These are phyloP conservation scores for Curvularia verruculosa DNA, from an alignment of 2,329 filamentous ascomycete species.

Conservation along the genomic window DNA sequence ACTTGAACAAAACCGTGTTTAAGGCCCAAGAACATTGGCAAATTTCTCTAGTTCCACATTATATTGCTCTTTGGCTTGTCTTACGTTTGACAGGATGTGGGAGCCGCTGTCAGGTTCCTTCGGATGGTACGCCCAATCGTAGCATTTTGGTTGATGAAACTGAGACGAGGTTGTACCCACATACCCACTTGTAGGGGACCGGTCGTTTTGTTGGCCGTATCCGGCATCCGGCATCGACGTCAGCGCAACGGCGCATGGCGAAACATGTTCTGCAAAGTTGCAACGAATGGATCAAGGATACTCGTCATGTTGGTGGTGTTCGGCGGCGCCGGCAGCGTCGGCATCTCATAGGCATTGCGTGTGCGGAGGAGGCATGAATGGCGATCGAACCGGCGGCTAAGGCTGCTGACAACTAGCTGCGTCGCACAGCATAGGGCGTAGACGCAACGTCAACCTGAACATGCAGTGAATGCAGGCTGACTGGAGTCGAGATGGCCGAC, in stretches of 20 bases:
- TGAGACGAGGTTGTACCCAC: constrained; percentile 12
- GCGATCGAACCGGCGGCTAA: neutral
- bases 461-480: neutral
- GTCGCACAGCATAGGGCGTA: neutral
- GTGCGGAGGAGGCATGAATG: neutral
- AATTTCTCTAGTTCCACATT: constrained; percentile 3
- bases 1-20: neutral
- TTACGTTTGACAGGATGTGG: constrained; percentile 5
- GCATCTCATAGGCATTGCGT: neutral
- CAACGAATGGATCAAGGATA: neutral
- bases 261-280: neutral
- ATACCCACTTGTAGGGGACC: constrained; percentile 5
- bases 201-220: constrained; percentile 10
- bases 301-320: neutral
- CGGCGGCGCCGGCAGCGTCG: neutral
- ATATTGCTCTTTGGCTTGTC: constrained; percentile 7
- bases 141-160: constrained; percentile 3
- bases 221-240: neutral
- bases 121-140: constrained; percentile 7
- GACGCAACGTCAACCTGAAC: neutral
- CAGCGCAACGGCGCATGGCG: neutral
- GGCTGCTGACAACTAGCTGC: neutral
- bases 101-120: constrained; percentile 13
- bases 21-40: constrained; percentile 3
- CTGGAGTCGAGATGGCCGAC: neutral